phyloP scores from a whole-genome alignment of 257 asterid species.

The Capsicum chinense region DNA sequence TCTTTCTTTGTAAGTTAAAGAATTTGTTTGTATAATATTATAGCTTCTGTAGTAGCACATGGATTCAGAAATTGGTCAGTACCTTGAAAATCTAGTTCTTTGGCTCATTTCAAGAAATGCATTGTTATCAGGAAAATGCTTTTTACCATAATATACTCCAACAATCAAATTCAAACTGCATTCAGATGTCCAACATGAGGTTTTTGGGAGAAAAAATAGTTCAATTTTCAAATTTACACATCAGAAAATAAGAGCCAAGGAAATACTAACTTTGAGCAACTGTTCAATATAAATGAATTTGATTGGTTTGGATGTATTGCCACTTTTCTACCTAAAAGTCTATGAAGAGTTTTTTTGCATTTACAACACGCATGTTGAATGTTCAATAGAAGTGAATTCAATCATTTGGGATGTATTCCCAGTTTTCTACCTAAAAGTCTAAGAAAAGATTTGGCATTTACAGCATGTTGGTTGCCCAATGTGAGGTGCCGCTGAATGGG shows the following conservation, averaged over 20 bases:
- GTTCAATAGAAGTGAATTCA: conserved; percentile 13
- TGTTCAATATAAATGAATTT: background rate
- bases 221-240: conserved; percentile 14
- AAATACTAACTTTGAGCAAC: background rate
- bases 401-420: background rate
- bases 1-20: background rate
- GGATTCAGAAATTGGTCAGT: conserved; percentile 7
- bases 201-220: conserved; percentile 4
- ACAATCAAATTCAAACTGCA: background rate
- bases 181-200: conserved; percentile 15
- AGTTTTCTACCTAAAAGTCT: background rate
- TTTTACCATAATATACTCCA: conserved; percentile 20
- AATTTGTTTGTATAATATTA: background rate
- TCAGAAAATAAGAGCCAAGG: background rate
- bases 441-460: background rate
- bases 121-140: background rate
- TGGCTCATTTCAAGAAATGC: conserved; percentile 20
- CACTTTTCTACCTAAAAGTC: background rate
- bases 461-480: background rate
- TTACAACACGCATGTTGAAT: background rate
- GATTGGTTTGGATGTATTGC: background rate
- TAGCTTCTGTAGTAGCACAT: conserved; percentile 2
- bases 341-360: background rate
- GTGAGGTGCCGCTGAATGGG: background rate
- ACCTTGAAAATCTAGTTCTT: conserved; percentile 15